phyloP scores from a whole-genome alignment of 83 land plant genomes.

The Diphasiastrum complanatum region DNA sequence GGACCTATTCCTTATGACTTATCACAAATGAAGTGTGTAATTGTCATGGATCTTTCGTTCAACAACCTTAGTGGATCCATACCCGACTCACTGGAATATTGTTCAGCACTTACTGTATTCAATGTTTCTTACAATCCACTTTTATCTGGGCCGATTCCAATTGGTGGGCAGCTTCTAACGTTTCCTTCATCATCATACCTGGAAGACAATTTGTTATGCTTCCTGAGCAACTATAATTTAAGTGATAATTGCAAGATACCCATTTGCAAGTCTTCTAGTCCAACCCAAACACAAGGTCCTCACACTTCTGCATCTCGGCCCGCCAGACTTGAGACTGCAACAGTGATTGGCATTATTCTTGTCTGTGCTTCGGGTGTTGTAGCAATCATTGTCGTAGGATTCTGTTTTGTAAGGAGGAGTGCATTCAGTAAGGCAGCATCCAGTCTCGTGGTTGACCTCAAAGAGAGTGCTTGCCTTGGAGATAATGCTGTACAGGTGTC shows the following conservation, averaged over 20 bases:
- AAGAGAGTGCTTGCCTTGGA: background rate
- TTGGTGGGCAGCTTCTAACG: background rate
- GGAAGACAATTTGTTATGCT: background rate
- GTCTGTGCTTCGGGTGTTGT: background rate
- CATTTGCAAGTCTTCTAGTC: background rate
- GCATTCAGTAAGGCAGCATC: background rate
- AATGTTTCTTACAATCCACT: conserved; percentile 8
- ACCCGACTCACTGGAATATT: background rate
- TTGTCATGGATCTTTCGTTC: background rate
- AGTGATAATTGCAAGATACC: too few relatives aligned
- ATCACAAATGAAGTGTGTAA: background rate
- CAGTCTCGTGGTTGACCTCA: conserved; percentile 6
- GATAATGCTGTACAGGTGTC: conserved; percentile 8
- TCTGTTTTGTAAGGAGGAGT: conserved; percentile 1
- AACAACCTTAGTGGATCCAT: conserved; percentile 13
- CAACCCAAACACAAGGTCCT: background rate
- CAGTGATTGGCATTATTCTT: conserved; percentile 10
- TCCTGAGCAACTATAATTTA: too few relatives aligned
- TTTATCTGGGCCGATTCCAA: conserved; percentile 1
- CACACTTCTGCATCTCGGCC: background rate
- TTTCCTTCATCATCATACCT: background rate
- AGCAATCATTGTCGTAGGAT: background rate
- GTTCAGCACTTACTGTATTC: conserved; percentile 1
- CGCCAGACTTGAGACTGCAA: background rate
- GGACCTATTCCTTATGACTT: background rate